These are phyloP conservation scores for Westerdykella aurantiaca DNA, from an alignment of 2,329 filamentous ascomycete species.

Conservation along the genomic window DNA sequence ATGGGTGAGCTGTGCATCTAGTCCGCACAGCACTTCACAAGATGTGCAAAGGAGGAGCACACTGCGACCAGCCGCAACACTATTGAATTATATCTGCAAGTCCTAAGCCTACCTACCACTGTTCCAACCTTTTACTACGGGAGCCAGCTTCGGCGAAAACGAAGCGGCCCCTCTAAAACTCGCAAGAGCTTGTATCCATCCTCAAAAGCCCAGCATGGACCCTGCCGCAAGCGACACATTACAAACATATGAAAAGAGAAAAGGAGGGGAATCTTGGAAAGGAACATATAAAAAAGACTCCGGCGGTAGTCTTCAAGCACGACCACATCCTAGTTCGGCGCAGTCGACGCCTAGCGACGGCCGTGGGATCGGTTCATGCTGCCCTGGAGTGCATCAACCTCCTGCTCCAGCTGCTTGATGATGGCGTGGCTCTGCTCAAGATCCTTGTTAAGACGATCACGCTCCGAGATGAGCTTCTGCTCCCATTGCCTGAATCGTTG, in stretches of 20 bases:
- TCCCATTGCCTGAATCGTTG: constrained; percentile 99
- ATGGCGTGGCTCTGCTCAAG: constrained; percentile 91
- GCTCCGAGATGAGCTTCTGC: constrained; percentile 98
- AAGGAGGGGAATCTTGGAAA: constrained; percentile 39
- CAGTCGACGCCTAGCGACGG: constrained; percentile 60
- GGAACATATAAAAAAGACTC: constrained; percentile 22
- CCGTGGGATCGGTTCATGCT: constrained; percentile 85
- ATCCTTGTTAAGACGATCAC: constrained; percentile 99
- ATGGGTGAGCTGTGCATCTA: too few relatives aligned
- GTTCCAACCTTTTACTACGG: background rate
- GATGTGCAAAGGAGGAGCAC: too few relatives aligned
- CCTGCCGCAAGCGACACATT: constrained; percentile 21
- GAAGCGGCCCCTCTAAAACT: background rate
- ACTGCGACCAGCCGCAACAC: constrained; percentile 20
- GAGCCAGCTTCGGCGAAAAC: too few relatives aligned
- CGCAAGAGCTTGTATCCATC: background rate
- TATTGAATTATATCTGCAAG: constrained; percentile 26
- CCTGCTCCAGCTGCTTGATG: constrained; percentile 85
- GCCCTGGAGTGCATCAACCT: constrained; percentile 90
- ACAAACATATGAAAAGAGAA: constrained; percentile 38
- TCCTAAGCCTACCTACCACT: constrained; percentile 4
- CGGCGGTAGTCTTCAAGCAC: background rate
- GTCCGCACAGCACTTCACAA: too few relatives aligned
- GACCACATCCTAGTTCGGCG: background rate
- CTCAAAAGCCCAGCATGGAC: background rate